phyloP scores from a whole-genome alignment of 768 basidiomycete genomes.

The Krasilnikovozyma curviuscula region DNA sequence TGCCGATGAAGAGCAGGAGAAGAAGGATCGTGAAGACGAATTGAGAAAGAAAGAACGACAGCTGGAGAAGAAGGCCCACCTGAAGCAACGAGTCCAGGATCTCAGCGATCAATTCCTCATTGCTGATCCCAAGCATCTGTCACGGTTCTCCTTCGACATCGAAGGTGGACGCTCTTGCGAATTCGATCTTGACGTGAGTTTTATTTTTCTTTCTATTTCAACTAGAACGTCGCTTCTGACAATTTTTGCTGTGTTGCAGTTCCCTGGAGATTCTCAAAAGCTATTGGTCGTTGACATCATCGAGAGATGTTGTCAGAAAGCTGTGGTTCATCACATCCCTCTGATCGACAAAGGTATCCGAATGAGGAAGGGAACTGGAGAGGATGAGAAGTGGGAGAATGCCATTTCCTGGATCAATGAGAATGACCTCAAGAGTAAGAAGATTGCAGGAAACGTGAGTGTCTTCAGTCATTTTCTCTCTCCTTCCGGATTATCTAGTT shows the following conservation, averaged over 20 bases:
- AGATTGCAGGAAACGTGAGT: too few relatives aligned
- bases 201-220: neutral
- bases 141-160: constrained; percentile 47
- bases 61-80: constrained; percentile 19
- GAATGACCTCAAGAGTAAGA: constrained; percentile 12
- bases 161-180: constrained; percentile 36
- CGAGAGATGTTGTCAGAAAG: constrained; percentile 63
- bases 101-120: constrained; percentile 25
- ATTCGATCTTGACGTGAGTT: constrained; percentile 63
- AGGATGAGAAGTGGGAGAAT: constrained; percentile 11
- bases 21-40: neutral
- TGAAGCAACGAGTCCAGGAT: constrained; percentile 18
- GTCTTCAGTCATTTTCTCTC: too few relatives aligned
- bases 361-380: constrained; percentile 6
- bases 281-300: constrained; percentile 82
- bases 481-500: too few relatives aligned
- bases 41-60: constrained; percentile 10
- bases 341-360: constrained; percentile 44
- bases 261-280: constrained; percentile 72
- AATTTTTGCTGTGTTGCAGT: constrained; percentile 33
- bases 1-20: constrained; percentile 17
- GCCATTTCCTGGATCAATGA: constrained; percentile 1
- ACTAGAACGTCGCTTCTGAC: neutral
- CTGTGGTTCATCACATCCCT: constrained; percentile 73
- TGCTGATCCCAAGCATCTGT: constrained; percentile 42